These are phyloP conservation scores for Penicillium atrosanguineum DNA, from an alignment of 495 filamentous ascomycete species.

Conservation along the genomic window DNA sequence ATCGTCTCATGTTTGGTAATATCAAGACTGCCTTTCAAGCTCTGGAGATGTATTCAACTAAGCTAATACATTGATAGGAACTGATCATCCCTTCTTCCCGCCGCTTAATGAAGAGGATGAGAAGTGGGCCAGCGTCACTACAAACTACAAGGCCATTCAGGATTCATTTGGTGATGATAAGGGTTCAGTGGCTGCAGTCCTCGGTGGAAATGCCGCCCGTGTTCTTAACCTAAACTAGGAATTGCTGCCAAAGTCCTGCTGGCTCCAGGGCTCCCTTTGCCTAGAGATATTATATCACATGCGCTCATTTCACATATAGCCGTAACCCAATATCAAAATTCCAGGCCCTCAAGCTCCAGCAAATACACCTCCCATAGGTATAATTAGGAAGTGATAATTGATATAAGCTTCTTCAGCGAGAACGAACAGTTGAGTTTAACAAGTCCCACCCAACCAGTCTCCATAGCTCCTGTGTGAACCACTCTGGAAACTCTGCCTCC, in stretches of 20 bases:
- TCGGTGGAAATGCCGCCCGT: conserved; percentile 70
- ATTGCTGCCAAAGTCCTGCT: neutral
- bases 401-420: neutral
- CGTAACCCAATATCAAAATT: neutral
- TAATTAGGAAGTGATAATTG: neutral
- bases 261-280: neutral
- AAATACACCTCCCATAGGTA: neutral
- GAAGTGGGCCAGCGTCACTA: conserved; percentile 80
- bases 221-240: conserved; percentile 55
- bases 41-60: neutral
- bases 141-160: conserved; percentile 71
- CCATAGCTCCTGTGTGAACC: conserved; percentile 50
- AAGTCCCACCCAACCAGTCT: conserved; percentile 50
- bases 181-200: conserved; percentile 47
- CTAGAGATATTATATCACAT: neutral
- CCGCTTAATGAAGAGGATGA: conserved; percentile 60
- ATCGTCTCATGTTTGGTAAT: conserved; percentile 74
- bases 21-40: neutral
- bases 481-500: conserved; percentile 32
- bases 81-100: conserved; percentile 95
- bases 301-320: neutral
- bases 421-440: conserved; percentile 8
- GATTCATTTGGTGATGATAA: conserved; percentile 54
- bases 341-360: neutral
- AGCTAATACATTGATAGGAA: conserved; percentile 47